Base-by-base conservation (phyloP, 2,329 filamentous ascomycete species). In the Colletotrichum trifolii region DNA sequence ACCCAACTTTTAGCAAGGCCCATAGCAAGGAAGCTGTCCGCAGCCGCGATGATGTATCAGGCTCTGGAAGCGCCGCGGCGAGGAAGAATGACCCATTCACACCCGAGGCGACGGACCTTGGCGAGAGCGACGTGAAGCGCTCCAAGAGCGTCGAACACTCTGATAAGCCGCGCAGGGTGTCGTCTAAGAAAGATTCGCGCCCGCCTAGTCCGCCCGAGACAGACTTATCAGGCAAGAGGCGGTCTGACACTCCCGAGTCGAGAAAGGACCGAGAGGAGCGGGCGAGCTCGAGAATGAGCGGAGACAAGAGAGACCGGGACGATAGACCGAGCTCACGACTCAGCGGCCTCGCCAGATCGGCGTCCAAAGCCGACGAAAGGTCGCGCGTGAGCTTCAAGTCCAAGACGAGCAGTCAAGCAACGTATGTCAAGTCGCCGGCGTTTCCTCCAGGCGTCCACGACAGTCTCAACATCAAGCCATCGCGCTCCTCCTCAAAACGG, bases 11-110 rank as follows among this genome's bases (percentile, higher is more conserved):
- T 77, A 96, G 92, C 79, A 97, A 96, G 79, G 91, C 91, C 11
- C 93, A 97, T 77, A 96, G 93, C 82, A 96, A 94, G 77, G 95
- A 97, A 79, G 87, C 89, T 48, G 87, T 97, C 58, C 84, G 87
- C 69, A 89, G 87, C 73, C 82, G 82, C 56, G 86, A 89, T 49
- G 83, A 87, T 57, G 69, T 86, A 53, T 74, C 77, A 33, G 69
- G 71, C 45, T 73, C 72, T 53, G 62, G 46, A 8, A 36, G 25
- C 4, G 58, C 34, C 43, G n/a, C 43, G 5, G 43, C 71, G 58
- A 66, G 67, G 64, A 49, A 72, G 68, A 52, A 69, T 66, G 83
- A 87, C 59, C 85, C 85, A 1, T 76, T 84, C 53, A 94, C 91
- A 1, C 91, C 91, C 15, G 90, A 93, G 66, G 84, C 90, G 25